Percentiles rank a stretch among this genome's conserved stretches.
Evolutionary conservation across 306 rosid genomes (phyloP).

Genomic region (Alnus glutinosa): DNA sequence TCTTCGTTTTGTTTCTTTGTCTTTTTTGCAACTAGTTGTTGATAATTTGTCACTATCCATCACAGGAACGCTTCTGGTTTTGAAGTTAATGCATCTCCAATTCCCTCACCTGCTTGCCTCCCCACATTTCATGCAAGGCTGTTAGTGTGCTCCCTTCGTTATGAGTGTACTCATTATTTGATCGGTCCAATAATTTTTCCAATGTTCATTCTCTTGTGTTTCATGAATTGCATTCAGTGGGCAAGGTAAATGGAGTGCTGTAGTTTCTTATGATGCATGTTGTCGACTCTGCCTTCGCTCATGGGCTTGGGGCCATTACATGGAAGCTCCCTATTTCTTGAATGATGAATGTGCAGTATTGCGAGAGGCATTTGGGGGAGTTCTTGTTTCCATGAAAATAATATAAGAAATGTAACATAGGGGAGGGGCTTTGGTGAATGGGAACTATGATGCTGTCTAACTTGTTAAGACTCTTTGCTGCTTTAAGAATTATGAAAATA

Average conservation of each 20-base stretch:
- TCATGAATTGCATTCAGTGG: constrained; percentile 20
- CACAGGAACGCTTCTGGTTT: constrained; percentile 19
- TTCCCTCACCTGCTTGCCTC: constrained; percentile 1
- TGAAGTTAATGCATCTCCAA: constrained; percentile 11
- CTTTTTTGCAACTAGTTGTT: neutral
- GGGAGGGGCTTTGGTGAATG: neutral
- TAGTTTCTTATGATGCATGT: constrained; percentile 38
- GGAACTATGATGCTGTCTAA: neutral
- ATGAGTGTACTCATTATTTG: neutral
- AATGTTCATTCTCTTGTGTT: neutral
- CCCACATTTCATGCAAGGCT: constrained; percentile 35
- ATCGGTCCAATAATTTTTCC: neutral
- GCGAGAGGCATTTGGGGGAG: constrained; percentile 27
- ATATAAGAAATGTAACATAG: too few species aligned
- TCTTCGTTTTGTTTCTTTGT: neutral
- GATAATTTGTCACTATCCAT: neutral
- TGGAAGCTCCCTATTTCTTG: constrained; percentile 35
- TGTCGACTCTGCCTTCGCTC: constrained; percentile 38
- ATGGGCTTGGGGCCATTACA: constrained; percentile 25
- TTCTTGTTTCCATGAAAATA: neutral
- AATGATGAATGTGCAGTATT: constrained; percentile 23
- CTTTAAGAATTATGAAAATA: constrained; percentile 3
- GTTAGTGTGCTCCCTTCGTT: constrained; percentile 8
- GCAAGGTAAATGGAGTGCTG: constrained; percentile 34
- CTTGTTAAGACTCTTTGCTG: neutral